phyloP scores from a whole-genome alignment of 257 asterid species.

The Fraxinus pennsylvanica region DNA sequence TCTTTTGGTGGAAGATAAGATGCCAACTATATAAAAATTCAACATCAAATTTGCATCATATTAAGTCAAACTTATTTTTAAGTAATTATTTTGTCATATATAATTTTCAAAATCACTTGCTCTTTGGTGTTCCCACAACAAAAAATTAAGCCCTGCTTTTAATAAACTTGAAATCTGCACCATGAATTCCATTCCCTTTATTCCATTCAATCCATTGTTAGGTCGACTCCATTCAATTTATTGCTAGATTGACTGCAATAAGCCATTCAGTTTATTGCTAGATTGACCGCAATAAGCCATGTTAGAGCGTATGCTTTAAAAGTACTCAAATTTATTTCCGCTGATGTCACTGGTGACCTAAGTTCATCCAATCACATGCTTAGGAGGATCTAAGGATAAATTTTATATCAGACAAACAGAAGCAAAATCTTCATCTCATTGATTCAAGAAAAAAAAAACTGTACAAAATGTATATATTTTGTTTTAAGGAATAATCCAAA shows the following conservation, averaged over 20 bases:
- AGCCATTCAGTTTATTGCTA: background rate
- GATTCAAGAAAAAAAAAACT: too few relatives aligned
- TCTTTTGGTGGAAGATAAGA: background rate
- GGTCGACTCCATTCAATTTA: too few relatives aligned
- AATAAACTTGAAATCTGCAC: background rate
- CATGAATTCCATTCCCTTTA: background rate
- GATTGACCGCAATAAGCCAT: too few relatives aligned
- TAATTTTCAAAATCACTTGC: too few relatives aligned
- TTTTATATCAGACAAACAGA: background rate
- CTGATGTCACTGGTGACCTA: background rate
- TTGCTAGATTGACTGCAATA: too few relatives aligned
- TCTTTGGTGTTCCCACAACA: too few relatives aligned
- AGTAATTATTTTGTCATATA: too few relatives aligned
- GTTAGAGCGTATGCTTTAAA: background rate
- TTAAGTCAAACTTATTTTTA: background rate
- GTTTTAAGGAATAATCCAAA: background rate
- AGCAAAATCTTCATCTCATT: background rate
- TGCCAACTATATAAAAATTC: background rate
- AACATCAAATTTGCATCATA: background rate
- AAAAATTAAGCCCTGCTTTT: background rate
- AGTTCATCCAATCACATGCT: background rate
- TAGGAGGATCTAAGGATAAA: background rate
- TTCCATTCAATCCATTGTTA: too few relatives aligned
- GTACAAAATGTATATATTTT: background rate
- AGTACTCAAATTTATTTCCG: too few relatives aligned